Percentiles rank a stretch among this genome's conserved stretches.
phyloP scores from a whole-genome alignment of 805 yeast genomes.

The Pichia californica region DNA sequence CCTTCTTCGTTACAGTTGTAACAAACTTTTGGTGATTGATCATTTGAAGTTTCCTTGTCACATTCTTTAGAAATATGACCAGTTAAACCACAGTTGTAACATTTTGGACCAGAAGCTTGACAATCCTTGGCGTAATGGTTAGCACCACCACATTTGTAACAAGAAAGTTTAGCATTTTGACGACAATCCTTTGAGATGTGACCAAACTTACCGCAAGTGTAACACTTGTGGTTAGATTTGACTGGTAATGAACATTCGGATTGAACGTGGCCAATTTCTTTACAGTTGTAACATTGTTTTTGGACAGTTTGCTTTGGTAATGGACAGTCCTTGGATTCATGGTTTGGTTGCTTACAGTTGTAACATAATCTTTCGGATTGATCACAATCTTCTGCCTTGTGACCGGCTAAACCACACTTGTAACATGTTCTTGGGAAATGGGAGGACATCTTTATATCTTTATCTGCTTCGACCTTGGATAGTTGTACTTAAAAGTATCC shows the following conservation, averaged over 20 bases:
- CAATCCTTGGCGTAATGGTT: constrained; percentile 92
- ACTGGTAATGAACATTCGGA: constrained; percentile 69
- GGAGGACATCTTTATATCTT: constrained; percentile 5
- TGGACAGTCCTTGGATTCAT: constrained; percentile 83
- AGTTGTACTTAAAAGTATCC: background rate
- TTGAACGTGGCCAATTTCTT: constrained; percentile 84
- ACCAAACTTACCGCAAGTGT: constrained; percentile 70
- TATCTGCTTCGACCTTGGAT: background rate
- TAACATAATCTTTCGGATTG: constrained; percentile 84
- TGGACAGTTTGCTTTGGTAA: constrained; percentile 78
- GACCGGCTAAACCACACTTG: constrained; percentile 91
- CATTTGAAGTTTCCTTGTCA: constrained; percentile 38
- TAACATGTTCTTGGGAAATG: constrained; percentile 61
- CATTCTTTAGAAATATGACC: constrained; percentile 91
- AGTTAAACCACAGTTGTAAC: constrained; percentile 86
- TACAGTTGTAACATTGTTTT: constrained; percentile 92
- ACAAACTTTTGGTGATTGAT: constrained; percentile 47
- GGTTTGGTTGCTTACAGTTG: constrained; percentile 89
- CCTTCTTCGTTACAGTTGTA: constrained; percentile 75
- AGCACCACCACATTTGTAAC: constrained; percentile 90
- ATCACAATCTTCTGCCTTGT: constrained; percentile 80
- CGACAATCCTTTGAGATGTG: constrained; percentile 78
- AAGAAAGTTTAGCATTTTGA: constrained; percentile 39
- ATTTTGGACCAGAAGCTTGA: constrained; percentile 57
- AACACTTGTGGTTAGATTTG: constrained; percentile 60